Base-by-base conservation (phyloP, 768 basidiomycete species). In the Ramaria sp. region DNA sequence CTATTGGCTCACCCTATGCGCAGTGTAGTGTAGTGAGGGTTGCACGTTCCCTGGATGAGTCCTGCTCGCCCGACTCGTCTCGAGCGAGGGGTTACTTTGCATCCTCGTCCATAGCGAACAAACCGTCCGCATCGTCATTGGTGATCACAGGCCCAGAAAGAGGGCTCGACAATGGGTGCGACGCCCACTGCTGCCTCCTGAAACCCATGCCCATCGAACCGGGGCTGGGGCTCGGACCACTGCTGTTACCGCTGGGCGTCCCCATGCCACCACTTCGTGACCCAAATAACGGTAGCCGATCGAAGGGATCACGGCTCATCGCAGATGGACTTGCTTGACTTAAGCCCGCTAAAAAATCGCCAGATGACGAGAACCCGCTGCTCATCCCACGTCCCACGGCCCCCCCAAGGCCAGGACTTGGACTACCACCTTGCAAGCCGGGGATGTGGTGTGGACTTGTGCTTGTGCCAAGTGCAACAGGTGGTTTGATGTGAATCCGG, bases 401-500 rank as follows among this genome's bases (percentile, higher is more conserved):
- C 17, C 30, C 45, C 19, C 55, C 37, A 22, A 49, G 27, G 20
- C 53, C 42, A n/a, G 53, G 27, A 19, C 7, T 52, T 31, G 51
- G 47, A 20, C 55, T 57, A 22, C 43, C 55, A 15, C 51, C 31
- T 7, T 41, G 41, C 45, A 57, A 27, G 13, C 43, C 45, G 17
- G 55, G 37, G n/a, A 57, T 34, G 33, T 52, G 55, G 31, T 57
- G 47, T 20, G 43, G 55, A 31, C 46, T 57, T 9, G 55, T 47
- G 27, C 46, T 47, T n/a, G 43, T 57, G 10, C 42, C 55, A 37
- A 57, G 34, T 7, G 45, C 67, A 13, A 66, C 64, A 4, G 68
- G 69, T 0, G 79, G 77, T 27, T 77, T 72, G 1, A 92, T 86
- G 63, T 97, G 93, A 57, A 97, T 85, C 58, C 92, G 78, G 30